These are phyloP conservation scores for Pisolithus orientalis DNA, from an alignment of 768 basidiomycete species.

Conservation along the genomic window DNA sequence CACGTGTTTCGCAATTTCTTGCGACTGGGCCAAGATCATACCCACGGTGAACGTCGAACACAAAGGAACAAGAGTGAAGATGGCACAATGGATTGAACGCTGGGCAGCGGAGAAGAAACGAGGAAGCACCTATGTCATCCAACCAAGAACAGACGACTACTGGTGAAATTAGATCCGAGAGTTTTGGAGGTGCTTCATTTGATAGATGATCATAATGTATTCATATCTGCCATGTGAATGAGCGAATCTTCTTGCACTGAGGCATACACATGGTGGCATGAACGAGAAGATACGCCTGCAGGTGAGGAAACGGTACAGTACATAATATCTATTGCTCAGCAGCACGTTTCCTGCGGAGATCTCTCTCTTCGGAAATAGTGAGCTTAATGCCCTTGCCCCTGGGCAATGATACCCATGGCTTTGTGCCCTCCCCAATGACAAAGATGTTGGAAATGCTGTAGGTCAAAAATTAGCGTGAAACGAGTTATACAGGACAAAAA, in stretches of 20 bases:
- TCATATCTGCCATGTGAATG: constrained; percentile 11
- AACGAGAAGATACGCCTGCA: not conserved
- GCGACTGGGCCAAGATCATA: constrained; percentile 84
- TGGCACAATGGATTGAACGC: constrained; percentile 81
- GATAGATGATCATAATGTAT: constrained; percentile 4
- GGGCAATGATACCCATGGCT: constrained; percentile 95
- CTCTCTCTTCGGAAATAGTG: constrained; percentile 94
- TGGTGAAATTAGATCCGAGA: constrained; percentile 28
- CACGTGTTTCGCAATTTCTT: constrained; percentile 89
- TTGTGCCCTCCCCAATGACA: constrained; percentile 91
- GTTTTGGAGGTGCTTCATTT: not conserved
- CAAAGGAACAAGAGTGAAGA: constrained; percentile 69
- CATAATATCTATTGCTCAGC: constrained; percentile 50
- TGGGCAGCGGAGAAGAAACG: constrained; percentile 82
- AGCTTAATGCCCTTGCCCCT: constrained; percentile 98
- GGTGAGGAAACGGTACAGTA: not conserved
- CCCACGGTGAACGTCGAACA: constrained; percentile 90
- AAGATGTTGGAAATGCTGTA: constrained; percentile 92
- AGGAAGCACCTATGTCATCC: constrained; percentile 32
- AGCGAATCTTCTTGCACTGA: constrained; percentile 3
- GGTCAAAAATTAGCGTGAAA: not conserved
- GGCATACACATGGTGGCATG: constrained; percentile 13
- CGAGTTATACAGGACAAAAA: constrained; percentile 5
- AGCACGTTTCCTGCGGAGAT: constrained; percentile 80
- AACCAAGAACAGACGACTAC: constrained; percentile 38